These are phyloP conservation scores for Cordyceps tenuipes DNA, from an alignment of 2,329 filamentous ascomycete genomes.

Conservation along the genomic window DNA sequence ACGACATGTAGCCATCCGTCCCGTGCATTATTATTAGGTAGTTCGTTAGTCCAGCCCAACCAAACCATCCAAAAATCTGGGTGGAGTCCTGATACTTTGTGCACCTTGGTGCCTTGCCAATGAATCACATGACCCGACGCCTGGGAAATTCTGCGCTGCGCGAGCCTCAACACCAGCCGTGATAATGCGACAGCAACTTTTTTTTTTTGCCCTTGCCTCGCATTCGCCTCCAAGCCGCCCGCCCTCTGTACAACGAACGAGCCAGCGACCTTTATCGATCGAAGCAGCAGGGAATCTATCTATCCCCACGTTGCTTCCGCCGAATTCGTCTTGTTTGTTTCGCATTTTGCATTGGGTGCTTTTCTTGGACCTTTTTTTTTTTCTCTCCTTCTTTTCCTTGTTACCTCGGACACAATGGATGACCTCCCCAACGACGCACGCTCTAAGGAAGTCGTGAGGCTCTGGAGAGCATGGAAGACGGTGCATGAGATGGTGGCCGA, in stretches of 20 bases:
- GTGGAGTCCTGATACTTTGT: background rate
- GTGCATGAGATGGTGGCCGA: constrained; percentile 92
- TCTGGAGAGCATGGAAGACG: constrained; percentile 92
- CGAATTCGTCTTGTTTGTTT: background rate
- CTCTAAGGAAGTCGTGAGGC: constrained; percentile 50
- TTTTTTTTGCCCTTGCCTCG: constrained; percentile 4
- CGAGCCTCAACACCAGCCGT: background rate
- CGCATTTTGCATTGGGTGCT: background rate
- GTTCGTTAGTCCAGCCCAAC: no score
- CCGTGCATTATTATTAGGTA: no score
- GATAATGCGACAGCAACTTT: constrained; percentile 8
- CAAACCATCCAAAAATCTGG: no score
- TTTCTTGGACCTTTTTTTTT: background rate
- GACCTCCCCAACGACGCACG: constrained; percentile 40
- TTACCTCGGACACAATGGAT: constrained; percentile 24
- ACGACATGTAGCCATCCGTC: background rate
- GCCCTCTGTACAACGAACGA: background rate
- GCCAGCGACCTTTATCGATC: background rate
- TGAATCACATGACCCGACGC: constrained; percentile 9
- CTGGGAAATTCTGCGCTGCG: constrained; percentile 10
- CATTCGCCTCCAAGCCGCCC: background rate
- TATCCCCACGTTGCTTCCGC: background rate
- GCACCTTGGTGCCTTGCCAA: background rate
- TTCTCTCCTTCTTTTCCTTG: background rate
- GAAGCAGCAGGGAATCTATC: background rate